Evolutionary conservation across 805 yeast species (phyloP).

Genomic region (Yamadazyma sp.): DNA sequence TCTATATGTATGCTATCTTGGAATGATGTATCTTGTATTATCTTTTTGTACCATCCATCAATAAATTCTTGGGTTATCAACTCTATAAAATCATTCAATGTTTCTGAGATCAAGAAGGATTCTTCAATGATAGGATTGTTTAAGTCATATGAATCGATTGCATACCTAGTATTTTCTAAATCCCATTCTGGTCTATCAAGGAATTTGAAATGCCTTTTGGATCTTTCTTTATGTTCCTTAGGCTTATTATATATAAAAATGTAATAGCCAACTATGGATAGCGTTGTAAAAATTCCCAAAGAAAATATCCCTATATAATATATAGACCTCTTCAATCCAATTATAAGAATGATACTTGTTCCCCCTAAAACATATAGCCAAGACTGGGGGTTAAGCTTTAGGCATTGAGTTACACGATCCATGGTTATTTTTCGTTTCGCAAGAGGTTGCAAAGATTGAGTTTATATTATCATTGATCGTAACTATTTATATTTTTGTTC

Average conservation of each 20-base stretch:
- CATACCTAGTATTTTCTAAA: background rate
- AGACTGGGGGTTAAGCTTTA: background rate
- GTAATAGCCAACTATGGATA: constrained; percentile 1
- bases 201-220: constrained; percentile 7
- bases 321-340: background rate
- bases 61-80: constrained; percentile 53
- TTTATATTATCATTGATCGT: too few relatives aligned
- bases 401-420: background rate
- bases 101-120: constrained; percentile 51
- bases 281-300: constrained; percentile 1
- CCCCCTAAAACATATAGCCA: background rate
- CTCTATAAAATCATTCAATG: constrained; percentile 48
- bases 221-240: background rate
- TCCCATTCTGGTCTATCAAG: constrained; percentile 8
- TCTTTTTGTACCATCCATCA: constrained; percentile 51
- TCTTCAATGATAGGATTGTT: constrained; percentile 37
- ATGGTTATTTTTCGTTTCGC: background rate
- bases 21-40: constrained; percentile 32
- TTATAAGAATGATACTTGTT: background rate
- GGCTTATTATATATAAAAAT: constrained; percentile 6
- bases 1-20: constrained; percentile 42
- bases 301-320: constrained; percentile 1
- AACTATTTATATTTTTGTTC: background rate
- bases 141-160: constrained; percentile 17
- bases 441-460: background rate